Conservation (phyloP, 805 yeast genomes). For the Candida nanaspora region DNA sequence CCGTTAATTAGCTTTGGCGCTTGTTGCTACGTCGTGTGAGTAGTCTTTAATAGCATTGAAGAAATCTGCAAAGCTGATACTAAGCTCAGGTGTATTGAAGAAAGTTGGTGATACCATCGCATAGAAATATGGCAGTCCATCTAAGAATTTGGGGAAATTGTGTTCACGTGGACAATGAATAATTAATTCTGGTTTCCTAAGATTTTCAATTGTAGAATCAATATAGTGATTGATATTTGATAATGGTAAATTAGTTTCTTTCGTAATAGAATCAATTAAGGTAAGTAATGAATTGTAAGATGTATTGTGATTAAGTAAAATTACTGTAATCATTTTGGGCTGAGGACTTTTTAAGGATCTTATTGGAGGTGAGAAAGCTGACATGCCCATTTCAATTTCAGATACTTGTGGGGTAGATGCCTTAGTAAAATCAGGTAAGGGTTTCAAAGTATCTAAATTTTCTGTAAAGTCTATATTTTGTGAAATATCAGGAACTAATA, state of each 20-base stretch:
- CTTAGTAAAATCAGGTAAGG: background rate
- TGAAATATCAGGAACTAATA: conserved; percentile 11
- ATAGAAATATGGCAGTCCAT: conserved; percentile 14
- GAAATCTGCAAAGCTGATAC: conserved; percentile 10
- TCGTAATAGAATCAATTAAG: background rate
- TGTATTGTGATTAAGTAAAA: background rate
- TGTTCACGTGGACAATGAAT: conserved; percentile 11
- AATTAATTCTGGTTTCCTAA: conserved; percentile 14
- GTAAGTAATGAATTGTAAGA: background rate
- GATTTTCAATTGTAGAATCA: conserved; percentile 3
- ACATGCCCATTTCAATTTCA: background rate
- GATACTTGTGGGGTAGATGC: conserved; percentile 1
- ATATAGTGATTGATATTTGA: no score
- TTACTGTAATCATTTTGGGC: background rate
- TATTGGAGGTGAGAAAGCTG: conserved; percentile 8
- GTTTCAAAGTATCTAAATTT: conserved; percentile 1
- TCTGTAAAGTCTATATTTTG: conserved; percentile 9
- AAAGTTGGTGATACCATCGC: conserved; percentile 8
- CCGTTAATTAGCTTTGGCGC: no score
- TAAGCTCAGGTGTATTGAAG: conserved; percentile 3
- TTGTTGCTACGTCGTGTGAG: no score
- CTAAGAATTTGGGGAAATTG: conserved; percentile 7
- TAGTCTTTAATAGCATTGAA: no score
- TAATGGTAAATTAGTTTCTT: background rate
- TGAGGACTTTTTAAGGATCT: conserved; percentile 2